Evolutionary conservation across 768 basidiomycete genomes (phyloP).

Genomic region (Gymnopilus junonius): DNA sequence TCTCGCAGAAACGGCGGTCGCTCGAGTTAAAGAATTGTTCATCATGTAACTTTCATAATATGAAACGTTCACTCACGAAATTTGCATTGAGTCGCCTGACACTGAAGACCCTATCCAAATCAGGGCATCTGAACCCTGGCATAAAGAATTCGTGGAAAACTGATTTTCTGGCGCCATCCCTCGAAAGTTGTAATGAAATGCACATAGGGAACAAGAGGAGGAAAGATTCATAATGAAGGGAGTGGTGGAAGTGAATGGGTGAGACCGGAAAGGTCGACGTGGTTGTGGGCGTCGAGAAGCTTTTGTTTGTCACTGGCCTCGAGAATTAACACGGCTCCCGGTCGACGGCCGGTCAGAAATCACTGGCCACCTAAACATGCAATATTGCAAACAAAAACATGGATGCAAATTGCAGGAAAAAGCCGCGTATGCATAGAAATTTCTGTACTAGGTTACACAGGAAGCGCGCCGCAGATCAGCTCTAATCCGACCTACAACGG

Average conservation of each 20-base stretch:
- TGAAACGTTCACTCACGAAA: slow-evolving; percentile 9
- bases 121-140: not conserved
- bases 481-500: not conserved
- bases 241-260: slow-evolving; percentile 30
- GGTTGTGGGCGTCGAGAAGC: not conserved
- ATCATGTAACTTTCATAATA: slow-evolving; percentile 14
- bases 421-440: not conserved
- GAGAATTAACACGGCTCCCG: not conserved
- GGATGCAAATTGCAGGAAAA: not conserved
- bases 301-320: not conserved
- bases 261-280: not conserved
- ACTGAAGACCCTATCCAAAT: not conserved
- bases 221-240: not conserved
- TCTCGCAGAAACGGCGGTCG: slow-evolving; percentile 23
- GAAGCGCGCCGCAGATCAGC: not conserved
- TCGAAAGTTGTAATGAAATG: not conserved
- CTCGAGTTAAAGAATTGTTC: slow-evolving; percentile 21
- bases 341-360: too few relatives aligned
- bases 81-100: too few relatives aligned
- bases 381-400: too few relatives aligned
- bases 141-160: not conserved
- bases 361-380: too few relatives aligned
- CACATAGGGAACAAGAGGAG: not conserved
- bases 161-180: not conserved
- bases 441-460: not conserved